These are phyloP conservation scores for Trichosanthes truncata DNA, from an alignment of 306 rosid genomes.

Conservation along the genomic window DNA sequence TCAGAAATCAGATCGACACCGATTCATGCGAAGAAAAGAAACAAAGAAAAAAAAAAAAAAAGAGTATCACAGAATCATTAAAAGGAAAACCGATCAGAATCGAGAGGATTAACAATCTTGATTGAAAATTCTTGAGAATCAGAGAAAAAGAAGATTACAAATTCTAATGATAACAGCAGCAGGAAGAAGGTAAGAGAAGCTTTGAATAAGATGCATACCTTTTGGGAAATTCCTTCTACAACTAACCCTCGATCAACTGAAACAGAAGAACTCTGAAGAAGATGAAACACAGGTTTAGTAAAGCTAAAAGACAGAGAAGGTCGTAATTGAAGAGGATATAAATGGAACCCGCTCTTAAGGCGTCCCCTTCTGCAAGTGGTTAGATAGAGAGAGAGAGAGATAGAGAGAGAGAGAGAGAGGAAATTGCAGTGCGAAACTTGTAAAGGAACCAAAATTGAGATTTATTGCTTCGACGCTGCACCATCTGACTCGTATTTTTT, in stretches of 20 bases:
- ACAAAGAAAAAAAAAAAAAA: not conserved
- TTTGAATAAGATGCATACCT: not conserved
- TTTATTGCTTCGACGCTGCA: not conserved
- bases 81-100: not conserved
- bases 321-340: not conserved
- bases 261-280: not conserved
- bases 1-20: not conserved
- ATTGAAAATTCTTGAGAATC: not conserved
- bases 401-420: constrained; percentile 21
- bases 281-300: not conserved
- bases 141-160: not conserved
- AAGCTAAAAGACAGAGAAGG: constrained; percentile 9
- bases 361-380: constrained; percentile 13
- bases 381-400: constrained; percentile 23
- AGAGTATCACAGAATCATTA: not conserved
- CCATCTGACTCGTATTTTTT: not conserved
- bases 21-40: not conserved
- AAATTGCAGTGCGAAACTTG: constrained; percentile 17
- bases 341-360: constrained; percentile 49
- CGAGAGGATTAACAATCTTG: not conserved
- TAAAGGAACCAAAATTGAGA: constrained; percentile 31
- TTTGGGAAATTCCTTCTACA: not conserved
- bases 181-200: not conserved
- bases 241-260: not conserved
- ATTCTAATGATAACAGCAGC: not conserved